Base-by-base conservation (phyloP, 305 asterid species). In the Lippia alba region DNA sequence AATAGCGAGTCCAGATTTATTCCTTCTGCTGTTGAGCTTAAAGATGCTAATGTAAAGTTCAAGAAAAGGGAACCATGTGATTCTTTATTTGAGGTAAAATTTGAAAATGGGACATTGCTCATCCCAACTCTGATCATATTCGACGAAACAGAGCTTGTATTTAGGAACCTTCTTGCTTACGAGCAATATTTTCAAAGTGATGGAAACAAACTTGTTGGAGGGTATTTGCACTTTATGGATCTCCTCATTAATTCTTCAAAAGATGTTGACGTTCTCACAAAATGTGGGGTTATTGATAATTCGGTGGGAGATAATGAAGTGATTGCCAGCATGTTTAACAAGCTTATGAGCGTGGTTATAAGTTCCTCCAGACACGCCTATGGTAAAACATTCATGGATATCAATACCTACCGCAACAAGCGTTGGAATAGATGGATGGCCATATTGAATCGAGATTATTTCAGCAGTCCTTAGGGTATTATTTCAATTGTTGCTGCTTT, bases 191-290 rank as follows among this genome's bases (percentile, higher is more conserved):
- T 18, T 10, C 10, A 1, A 0, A 53, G 3, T 17, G 10, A 3
- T 18, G 14, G 5, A 10, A 15, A 4, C 1, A 9, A 18, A 15
- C 5, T 10, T 41, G 8, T 36, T 8, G 9, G 50, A 16, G 50
- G 16, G 5, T 60, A 60, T 18, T 30, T 11, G 33, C 4, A 0
- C 4, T 60, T 60, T 4, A 7, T 60, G 65, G 50, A 60, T 39
- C 39, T 46, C 15, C 65, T 60, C 65, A 60, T 60, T 15, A 39
- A 60, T 39, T 36, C 50, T 60, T 60, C 50, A 0, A 36, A 4
- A 17, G 66, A 61, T 12, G 66, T 61, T 11, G 33, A 39, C 0
- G 17, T 61, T 18, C 53, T 61, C 18, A 16, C 8, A 0, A 3
- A 33, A 17, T 36, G 16, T 9, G 33, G 20, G 50, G 36, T 60